phyloP scores from a whole-genome alignment of 352 stramenopile genomes.

The Bremia lactucae region DNA sequence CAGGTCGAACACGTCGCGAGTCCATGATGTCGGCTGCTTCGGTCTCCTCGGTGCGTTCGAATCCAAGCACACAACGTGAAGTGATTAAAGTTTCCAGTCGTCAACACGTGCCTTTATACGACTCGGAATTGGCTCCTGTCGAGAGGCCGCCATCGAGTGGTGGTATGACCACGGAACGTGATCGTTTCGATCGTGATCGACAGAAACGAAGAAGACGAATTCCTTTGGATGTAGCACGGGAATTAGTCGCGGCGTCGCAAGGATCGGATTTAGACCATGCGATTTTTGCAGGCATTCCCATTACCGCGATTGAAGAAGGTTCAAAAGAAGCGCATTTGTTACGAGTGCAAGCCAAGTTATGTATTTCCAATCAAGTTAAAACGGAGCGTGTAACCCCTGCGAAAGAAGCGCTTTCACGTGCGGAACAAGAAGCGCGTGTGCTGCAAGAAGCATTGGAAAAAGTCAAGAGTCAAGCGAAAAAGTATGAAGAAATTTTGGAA shows the following conservation, averaged over 20 bases:
- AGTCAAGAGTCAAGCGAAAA: slow-evolving; percentile 74
- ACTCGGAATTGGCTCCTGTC: slow-evolving; percentile 15
- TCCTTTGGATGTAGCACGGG: slow-evolving; percentile 62
- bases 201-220: slow-evolving; percentile 75
- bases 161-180: too few species aligned
- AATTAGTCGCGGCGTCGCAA: slow-evolving; percentile 71
- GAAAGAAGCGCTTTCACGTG: slow-evolving; percentile 61
- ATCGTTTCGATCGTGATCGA: slow-evolving; percentile 23
- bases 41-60: slow-evolving; percentile 46
- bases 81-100: slow-evolving; percentile 24
- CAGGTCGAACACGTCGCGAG: slow-evolving; percentile 39
- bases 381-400: slow-evolving; percentile 24
- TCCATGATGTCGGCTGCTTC: slow-evolving; percentile 51
- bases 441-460: slow-evolving; percentile 76
- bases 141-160: too few species aligned
- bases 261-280: slow-evolving; percentile 53
- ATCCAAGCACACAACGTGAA: slow-evolving; percentile 36
- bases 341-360: slow-evolving; percentile 73
- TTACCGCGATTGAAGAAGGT: slow-evolving; percentile 64
- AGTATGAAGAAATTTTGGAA: slow-evolving; percentile 77
- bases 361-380: slow-evolving; percentile 46
- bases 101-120: slow-evolving; percentile 54
- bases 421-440: slow-evolving; percentile 59
- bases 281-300: slow-evolving; percentile 65
- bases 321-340: slow-evolving; percentile 70